Evolutionary conservation across 805 yeast species (phyloP).

Genomic region (Pichia paraexigua): DNA sequence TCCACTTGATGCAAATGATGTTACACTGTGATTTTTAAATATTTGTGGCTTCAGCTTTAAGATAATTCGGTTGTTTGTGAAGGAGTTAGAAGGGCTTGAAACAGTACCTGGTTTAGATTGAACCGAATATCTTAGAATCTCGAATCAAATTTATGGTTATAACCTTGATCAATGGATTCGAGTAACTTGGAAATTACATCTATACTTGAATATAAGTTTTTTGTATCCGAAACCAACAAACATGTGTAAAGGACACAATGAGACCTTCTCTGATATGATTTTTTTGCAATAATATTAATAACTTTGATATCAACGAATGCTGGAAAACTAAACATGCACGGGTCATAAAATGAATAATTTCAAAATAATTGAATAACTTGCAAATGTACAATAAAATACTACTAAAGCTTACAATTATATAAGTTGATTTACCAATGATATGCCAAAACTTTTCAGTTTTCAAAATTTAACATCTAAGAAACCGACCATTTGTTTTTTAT

Average conservation of each 20-base stretch:
- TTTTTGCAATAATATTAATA: constrained; percentile 24
- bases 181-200: constrained; percentile 22
- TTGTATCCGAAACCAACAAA: constrained; percentile 30
- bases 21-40: too few species aligned
- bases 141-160: background rate
- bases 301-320: constrained; percentile 33
- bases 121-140: background rate
- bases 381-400: constrained; percentile 29
- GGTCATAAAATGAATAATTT: constrained; percentile 33
- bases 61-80: background rate
- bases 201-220: constrained; percentile 30
- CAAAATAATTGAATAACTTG: constrained; percentile 27
- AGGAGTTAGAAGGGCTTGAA: background rate
- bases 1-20: background rate
- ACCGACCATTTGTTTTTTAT: background rate
- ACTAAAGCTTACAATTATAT: too few species aligned
- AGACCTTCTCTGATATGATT: constrained; percentile 19
- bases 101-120: background rate
- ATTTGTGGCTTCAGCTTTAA: background rate
- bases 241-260: constrained; percentile 30
- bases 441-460: constrained; percentile 36
- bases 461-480: constrained; percentile 29
- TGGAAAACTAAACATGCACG: constrained; percentile 29
- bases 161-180: constrained; percentile 15
- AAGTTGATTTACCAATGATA: constrained; percentile 29